Evolutionary conservation across 768 basidiomycete genomes (phyloP).

Genomic region (Obba rivulosa): DNA sequence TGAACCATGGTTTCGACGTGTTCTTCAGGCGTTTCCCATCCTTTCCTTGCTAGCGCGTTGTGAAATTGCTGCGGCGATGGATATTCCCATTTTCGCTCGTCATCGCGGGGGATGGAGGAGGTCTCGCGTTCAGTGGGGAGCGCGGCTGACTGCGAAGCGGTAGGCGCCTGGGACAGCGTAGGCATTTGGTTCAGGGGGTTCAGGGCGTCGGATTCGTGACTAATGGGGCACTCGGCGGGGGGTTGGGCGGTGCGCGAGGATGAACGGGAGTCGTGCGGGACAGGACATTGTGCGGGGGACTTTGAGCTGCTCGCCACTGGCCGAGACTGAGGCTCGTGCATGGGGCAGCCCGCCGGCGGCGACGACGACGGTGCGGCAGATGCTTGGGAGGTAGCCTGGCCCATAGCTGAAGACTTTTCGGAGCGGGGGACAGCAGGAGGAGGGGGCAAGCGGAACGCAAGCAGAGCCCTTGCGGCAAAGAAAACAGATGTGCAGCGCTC

Average conservation of each 20-base stretch:
- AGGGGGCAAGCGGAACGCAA: too few species aligned
- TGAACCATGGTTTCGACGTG: slow-evolving; percentile 96
- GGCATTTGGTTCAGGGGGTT: slow-evolving; percentile 89
- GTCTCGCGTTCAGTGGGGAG: slow-evolving; percentile 72
- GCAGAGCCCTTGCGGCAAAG: too few species aligned
- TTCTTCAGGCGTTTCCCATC: slow-evolving; percentile 96
- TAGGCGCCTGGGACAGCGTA: slow-evolving; percentile 61
- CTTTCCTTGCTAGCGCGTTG: slow-evolving; percentile 93
- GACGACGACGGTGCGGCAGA: slow-evolving; percentile 12
- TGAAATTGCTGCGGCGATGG: slow-evolving; percentile 98
- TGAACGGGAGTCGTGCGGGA: slow-evolving; percentile 30
- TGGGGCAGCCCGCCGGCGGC: slow-evolving; percentile 15
- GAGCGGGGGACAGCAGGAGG: too few species aligned
- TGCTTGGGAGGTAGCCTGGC: slow-evolving; percentile 25
- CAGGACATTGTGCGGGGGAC: slow-evolving; percentile 32
- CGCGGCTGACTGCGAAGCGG: slow-evolving; percentile 47
- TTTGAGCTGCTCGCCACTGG: slow-evolving; percentile 6
- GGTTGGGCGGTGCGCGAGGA: slow-evolving; percentile 7
- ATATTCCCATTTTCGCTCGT: slow-evolving; percentile 76
- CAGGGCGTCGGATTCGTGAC: slow-evolving; percentile 41
- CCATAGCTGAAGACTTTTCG: slow-evolving; percentile 12
- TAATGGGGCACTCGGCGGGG: slow-evolving; percentile 57
- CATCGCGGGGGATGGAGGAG: slow-evolving; percentile 82
- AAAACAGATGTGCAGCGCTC: too few species aligned
- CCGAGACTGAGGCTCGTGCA: slow-evolving; percentile 9